Evolutionary conservation across 495 filamentous ascomycete genomes (phyloP).

Genomic region (Hyaloscypha finlandica): DNA sequence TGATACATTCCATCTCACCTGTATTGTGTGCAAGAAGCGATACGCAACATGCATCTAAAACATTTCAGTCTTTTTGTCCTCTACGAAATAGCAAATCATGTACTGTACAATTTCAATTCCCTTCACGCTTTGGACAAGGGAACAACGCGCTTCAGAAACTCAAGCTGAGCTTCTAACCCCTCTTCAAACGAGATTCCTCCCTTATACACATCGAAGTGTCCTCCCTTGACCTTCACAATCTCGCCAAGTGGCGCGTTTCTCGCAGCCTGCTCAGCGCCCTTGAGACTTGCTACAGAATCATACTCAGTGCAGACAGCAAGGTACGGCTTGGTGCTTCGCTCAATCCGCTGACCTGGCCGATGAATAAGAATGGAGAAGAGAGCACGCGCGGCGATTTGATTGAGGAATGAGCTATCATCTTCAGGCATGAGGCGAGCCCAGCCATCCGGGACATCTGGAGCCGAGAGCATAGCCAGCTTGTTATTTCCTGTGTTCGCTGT

Average conservation of each 20-base stretch:
- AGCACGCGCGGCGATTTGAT: background rate
- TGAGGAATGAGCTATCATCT: background rate
- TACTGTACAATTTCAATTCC: too few species aligned
- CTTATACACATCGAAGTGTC: constrained; percentile 5
- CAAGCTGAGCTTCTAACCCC: background rate
- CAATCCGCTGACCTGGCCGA: background rate
- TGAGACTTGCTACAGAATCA: background rate
- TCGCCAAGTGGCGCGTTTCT: background rate
- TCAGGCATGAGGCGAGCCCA: constrained; percentile 3
- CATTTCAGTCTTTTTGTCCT: too few species aligned
- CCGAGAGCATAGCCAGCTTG: background rate
- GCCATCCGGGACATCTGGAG: background rate
- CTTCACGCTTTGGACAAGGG: background rate
- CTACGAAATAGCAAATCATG: too few species aligned
- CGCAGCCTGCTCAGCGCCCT: background rate
- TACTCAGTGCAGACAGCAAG: background rate
- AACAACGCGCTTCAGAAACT: constrained; percentile 7
- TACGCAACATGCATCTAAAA: too few species aligned
- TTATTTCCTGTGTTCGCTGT: background rate
- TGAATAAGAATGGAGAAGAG: background rate
- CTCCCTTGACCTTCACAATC: background rate
- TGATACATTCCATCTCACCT: too few species aligned
- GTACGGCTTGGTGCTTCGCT: background rate
- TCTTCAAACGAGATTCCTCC: background rate
- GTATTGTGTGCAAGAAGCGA: too few species aligned